A percentile compares a stretch with the other conserved stretches of the same genome.
phyloP scores from a whole-genome alignment of 1,284 basidiomycete species.

The Apiotrichum gracile region DNA sequence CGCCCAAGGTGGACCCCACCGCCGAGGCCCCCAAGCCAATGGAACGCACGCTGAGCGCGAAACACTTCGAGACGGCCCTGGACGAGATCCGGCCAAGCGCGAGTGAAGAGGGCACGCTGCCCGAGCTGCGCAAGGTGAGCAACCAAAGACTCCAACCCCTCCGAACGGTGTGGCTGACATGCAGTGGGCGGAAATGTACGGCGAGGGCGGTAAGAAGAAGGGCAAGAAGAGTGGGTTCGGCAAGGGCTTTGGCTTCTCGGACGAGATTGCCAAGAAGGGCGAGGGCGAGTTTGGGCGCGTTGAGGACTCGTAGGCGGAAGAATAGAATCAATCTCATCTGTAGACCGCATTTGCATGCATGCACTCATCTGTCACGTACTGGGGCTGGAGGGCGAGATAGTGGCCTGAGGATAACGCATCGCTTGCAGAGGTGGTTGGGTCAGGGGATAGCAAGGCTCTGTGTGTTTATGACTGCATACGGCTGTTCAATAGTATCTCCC shows the following conservation, averaged over 20 bases:
- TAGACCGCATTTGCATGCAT: no score
- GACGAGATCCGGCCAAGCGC: slow-evolving; percentile 80
- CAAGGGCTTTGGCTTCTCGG: slow-evolving; percentile 48
- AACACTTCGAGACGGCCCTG: slow-evolving; percentile 73
- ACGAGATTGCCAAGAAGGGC: slow-evolving; percentile 12
- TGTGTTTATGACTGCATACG: no score
- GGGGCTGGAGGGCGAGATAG: no score
- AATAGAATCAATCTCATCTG: no score
- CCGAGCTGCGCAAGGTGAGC: slow-evolving; percentile 58
- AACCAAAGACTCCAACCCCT: background rate
- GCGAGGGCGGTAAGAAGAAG: slow-evolving; percentile 53
- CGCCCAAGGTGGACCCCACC: no score
- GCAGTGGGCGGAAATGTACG: slow-evolving; percentile 82
- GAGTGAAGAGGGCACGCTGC: slow-evolving; percentile 71
- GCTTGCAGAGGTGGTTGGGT: no score
- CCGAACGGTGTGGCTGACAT: background rate
- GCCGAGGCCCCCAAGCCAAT: background rate
- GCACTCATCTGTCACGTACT: no score
- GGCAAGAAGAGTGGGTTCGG: slow-evolving; percentile 48
- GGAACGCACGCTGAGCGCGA: slow-evolving; percentile 25
- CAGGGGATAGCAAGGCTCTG: no score
- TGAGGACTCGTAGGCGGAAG: background rate
- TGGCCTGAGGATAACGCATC: no score
- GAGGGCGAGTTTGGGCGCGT: slow-evolving; percentile 7
- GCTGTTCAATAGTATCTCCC: no score